Base-by-base conservation (phyloP, 148 eudicot species). In the Pouteria glomerata region DNA sequence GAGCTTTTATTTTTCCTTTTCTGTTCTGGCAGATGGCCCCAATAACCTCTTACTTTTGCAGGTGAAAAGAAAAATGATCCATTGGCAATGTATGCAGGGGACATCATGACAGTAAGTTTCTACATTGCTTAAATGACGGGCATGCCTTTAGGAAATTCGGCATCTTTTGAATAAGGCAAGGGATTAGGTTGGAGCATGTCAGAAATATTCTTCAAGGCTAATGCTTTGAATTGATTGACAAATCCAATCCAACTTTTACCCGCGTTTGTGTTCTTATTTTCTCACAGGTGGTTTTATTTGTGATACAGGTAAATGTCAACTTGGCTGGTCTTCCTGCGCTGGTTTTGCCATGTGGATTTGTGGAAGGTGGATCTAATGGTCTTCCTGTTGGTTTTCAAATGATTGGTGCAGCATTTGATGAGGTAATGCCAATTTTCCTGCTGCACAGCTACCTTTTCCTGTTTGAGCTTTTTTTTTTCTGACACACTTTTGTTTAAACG, bases 1-100 rank as follows among this genome's bases (percentile, higher is more conserved):
- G 60, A 51, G 24, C 7, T 64, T 35, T 33, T 27, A 14, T 12
- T 13, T 44, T 10, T 31, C 21, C 21, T 15, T 29, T 1, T 62
- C 39, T 58, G 8, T 30, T 48, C 63, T 67, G 57, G 57, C 42
- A 45, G 23, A 18, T 74, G 33, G 44, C 55, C 74, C 58, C 67
- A 71, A 70, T 71, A 67, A 53, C 55, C 68, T 56, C 67, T 74
- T 39, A 44, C 26, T 4, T 80, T 56, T 76, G 35, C 78, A 96
- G 99, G 96, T 69, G 99, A 96, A 79, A 96, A 92, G 91, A 96
- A 85, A 76, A 80, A 87, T 80, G 97, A 96, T 73, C 99, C 99
- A 34, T 74, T 96, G 85, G 91, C 97, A 71, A 96, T 96, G 99
- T 96, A 96, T 77, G 99, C 94, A 33, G 97, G 97, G 53, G 99